A percentile compares a stretch with the other conserved stretches of the same genome.
Evolutionary conservation across 768 basidiomycete genomes (phyloP).

Genomic region (Phallus indusiatus): DNA sequence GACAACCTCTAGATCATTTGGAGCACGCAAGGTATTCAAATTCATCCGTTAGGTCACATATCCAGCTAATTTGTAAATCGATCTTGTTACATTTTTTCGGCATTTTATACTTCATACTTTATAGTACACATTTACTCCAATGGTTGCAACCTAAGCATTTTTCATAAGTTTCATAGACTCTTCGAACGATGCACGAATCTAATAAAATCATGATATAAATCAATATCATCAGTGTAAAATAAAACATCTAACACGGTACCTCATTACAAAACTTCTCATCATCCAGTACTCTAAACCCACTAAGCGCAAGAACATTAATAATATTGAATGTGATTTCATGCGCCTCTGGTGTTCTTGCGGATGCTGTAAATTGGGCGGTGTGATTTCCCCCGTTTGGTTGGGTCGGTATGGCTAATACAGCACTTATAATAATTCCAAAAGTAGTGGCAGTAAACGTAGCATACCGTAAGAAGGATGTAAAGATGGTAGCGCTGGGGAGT

Average conservation of each 20-base stretch:
- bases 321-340: slow-evolving; percentile 61
- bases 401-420: slow-evolving; percentile 59
- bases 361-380: slow-evolving; percentile 54
- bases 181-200: not conserved
- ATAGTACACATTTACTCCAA: too few species aligned
- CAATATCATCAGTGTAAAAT: not conserved
- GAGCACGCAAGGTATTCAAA: too few species aligned
- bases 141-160: not conserved
- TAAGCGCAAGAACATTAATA: slow-evolving; percentile 61
- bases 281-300: slow-evolving; percentile 58
- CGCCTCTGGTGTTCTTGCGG: slow-evolving; percentile 49
- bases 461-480: slow-evolving; percentile 57
- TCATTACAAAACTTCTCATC: slow-evolving; percentile 54
- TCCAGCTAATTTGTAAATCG: too few species aligned
- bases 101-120: too few species aligned
- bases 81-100: too few species aligned
- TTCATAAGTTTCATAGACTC: not conserved
- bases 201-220: too few species aligned
- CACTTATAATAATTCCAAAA: not conserved
- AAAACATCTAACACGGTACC: slow-evolving; percentile 25
- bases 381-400: slow-evolving; percentile 68
- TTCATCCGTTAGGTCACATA: too few species aligned
- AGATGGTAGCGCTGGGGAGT: slow-evolving; percentile 43
- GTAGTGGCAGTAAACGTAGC: slow-evolving; percentile 11
- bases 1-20: too few species aligned